Conservation (phyloP, 129 eudicot genomes). For the Centrapalus pauciflorus region DNA sequence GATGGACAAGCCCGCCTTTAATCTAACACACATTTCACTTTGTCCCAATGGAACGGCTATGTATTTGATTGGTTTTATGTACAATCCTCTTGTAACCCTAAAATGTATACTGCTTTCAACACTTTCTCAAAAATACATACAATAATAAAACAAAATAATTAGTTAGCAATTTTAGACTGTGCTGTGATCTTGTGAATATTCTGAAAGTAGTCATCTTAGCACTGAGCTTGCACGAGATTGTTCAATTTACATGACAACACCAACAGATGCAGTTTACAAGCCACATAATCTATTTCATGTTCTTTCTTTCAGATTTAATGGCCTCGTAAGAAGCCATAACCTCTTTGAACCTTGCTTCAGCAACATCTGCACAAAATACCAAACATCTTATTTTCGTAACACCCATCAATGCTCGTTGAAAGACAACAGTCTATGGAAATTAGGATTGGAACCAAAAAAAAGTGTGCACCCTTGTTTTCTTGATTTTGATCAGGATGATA, state of each 20-base stretch:
- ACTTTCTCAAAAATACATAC: slow-evolving; percentile 2
- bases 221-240: too few species aligned
- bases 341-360: slow-evolving; percentile 87
- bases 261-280: background rate
- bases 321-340: slow-evolving; percentile 80
- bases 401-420: too few species aligned
- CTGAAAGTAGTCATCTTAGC: too few species aligned
- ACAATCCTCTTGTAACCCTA: background rate
- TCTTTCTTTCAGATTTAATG: slow-evolving; percentile 67
- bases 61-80: background rate
- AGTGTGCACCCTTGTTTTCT: slow-evolving; percentile 60
- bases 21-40: too few species aligned
- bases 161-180: too few species aligned
- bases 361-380: slow-evolving; percentile 50
- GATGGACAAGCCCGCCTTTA: too few species aligned
- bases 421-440: too few species aligned
- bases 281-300: slow-evolving; percentile 14
- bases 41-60: too few species aligned
- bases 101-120: background rate
- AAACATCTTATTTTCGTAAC: background rate
- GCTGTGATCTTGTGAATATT: too few species aligned
- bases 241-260: too few species aligned
- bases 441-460: too few species aligned
- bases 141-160: background rate
- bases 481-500: slow-evolving; percentile 98